Conservation (phyloP, 257 asterid species). For the Nicotiana noctiflora region DNA sequence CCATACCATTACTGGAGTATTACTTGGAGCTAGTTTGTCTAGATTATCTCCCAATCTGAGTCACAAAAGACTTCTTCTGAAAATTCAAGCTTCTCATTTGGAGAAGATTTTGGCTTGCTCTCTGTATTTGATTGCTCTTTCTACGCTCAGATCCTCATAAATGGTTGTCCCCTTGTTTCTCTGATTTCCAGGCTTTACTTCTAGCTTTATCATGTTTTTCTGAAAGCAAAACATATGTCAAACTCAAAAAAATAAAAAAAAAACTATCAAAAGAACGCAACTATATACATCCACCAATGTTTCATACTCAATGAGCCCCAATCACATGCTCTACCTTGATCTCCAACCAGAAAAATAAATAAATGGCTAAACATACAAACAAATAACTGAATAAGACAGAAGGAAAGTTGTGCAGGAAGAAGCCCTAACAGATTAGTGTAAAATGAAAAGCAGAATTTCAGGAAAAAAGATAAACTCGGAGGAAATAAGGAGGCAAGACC, state of each 20-base stretch:
- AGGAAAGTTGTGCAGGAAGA: background rate
- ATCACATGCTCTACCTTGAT: background rate
- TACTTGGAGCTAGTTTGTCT: background rate
- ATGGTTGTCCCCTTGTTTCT: background rate
- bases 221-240: background rate
- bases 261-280: background rate
- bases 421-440: background rate
- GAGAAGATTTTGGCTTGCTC: background rate
- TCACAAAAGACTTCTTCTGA: slow-evolving; percentile 10
- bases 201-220: slow-evolving; percentile 6
- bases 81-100: background rate
- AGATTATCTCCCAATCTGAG: slow-evolving; percentile 27
- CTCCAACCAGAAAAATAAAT: background rate
- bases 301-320: background rate
- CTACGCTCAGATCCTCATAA: background rate
- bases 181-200: background rate
- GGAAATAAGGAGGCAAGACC: background rate
- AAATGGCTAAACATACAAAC: background rate
- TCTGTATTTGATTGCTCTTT: slow-evolving; percentile 1
- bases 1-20: background rate
- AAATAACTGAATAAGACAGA: background rate
- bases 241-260: too few relatives aligned
- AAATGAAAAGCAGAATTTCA: background rate
- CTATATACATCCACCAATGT: background rate
- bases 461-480: background rate